A percentile compares a stretch with the other conserved stretches of the same genome.
These are phyloP conservation scores for Vigna reflexopilosa DNA, from an alignment of 306 rosid genomes.

Conservation along the genomic window DNA sequence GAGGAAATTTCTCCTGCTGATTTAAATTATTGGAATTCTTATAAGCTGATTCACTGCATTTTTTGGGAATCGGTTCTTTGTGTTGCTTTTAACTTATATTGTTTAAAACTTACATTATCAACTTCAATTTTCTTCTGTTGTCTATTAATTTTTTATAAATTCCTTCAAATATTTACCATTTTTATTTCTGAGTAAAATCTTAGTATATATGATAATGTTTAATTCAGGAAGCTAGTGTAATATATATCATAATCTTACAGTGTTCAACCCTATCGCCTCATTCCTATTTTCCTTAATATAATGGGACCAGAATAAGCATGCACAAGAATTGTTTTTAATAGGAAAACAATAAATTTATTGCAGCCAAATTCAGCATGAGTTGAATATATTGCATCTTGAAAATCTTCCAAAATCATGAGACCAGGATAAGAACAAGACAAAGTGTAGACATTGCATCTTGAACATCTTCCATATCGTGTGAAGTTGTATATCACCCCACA, in stretches of 20 bases:
- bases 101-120: background rate
- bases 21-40: background rate
- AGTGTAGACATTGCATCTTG: background rate
- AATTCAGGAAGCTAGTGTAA: background rate
- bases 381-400: background rate
- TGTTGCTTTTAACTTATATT: background rate
- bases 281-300: background rate
- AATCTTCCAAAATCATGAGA: background rate
- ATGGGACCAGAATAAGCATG: background rate
- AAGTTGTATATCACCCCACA: no score
- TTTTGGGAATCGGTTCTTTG: background rate
- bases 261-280: background rate
- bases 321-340: background rate
- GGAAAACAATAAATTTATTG: background rate
- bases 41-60: background rate
- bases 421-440: background rate
- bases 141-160: background rate
- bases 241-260: background rate
- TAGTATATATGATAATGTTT: background rate
- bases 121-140: conserved; percentile 9
- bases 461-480: conserved; percentile 9
- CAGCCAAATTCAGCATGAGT: background rate
- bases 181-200: background rate
- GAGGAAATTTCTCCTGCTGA: background rate
- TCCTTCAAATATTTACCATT: background rate